A percentile compares a stretch with the other conserved stretches of the same genome.
phyloP scores from a whole-genome alignment of 2,329 filamentous ascomycete species.

The Alternaria arborescens region DNA sequence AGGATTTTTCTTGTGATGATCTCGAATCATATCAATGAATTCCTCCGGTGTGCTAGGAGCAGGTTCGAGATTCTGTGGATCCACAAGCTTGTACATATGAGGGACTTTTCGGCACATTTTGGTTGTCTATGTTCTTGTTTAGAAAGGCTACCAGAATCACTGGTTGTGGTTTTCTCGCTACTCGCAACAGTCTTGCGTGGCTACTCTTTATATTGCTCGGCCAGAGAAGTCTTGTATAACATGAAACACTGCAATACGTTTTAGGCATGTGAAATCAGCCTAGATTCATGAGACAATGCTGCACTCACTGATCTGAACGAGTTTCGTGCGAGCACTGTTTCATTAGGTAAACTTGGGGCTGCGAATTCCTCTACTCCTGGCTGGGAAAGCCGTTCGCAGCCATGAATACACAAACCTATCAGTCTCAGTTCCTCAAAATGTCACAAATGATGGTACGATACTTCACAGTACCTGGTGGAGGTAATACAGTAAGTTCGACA shows the following conservation, averaged over 20 bases:
- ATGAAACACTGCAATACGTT: background rate
- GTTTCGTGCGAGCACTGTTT: too few relatives aligned
- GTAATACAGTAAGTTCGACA: too few relatives aligned
- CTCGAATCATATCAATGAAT: background rate
- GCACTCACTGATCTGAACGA: too few relatives aligned
- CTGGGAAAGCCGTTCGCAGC: too few relatives aligned
- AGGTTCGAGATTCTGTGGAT: background rate
- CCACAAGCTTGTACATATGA: background rate
- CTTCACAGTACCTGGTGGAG: too few relatives aligned
- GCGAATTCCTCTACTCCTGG: too few relatives aligned
- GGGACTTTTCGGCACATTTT: background rate
- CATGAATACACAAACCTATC: too few relatives aligned
- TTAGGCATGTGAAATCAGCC: background rate
- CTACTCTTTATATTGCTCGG: background rate
- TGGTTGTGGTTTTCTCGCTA: background rate
- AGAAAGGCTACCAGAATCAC: background rate
- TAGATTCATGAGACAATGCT: too few relatives aligned
- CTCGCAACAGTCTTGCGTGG: background rate
- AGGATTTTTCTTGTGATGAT: background rate
- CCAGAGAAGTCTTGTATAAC: background rate
- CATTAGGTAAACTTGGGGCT: too few relatives aligned
- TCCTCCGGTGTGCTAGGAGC: background rate
- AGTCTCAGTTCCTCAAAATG: too few relatives aligned
- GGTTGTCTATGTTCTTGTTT: background rate
- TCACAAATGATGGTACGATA: too few relatives aligned